Conservation (phyloP, 495 filamentous ascomycete species). For the Amorphotheca resinae region DNA sequence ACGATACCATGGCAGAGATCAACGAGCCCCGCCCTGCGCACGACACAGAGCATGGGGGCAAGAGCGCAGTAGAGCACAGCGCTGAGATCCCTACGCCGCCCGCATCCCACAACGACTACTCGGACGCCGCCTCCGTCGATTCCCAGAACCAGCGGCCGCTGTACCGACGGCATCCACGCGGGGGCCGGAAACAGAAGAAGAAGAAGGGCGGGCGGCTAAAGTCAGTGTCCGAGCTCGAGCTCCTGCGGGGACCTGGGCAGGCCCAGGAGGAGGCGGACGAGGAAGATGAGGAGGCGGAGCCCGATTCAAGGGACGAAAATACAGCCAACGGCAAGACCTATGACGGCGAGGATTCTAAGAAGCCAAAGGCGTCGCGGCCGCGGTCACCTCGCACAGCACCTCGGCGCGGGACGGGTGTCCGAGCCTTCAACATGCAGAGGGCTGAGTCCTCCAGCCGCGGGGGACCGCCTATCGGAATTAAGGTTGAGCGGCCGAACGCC, state of each 20-base stretch:
- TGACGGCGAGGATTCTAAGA: background rate
- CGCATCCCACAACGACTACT: conserved; percentile 2
- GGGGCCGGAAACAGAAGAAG: conserved; percentile 3
- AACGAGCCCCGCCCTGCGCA: no score
- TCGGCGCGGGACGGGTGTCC: conserved; percentile 13
- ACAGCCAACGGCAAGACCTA: background rate
- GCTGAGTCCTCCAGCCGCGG: conserved; percentile 9
- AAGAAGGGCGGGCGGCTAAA: background rate
- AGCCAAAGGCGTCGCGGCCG: background rate
- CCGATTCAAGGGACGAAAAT: background rate
- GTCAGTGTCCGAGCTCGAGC: background rate
- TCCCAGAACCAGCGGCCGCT: background rate
- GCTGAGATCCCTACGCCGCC: no score
- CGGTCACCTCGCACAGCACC: background rate
- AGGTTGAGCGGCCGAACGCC: background rate
- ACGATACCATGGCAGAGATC: no score
- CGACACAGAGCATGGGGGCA: no score
- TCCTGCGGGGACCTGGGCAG: background rate
- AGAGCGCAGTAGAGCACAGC: no score
- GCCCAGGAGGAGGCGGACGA: background rate
- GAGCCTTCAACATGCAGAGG: conserved; percentile 14
- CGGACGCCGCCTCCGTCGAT: background rate
- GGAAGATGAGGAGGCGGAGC: background rate
- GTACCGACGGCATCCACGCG: conserved; percentile 1
- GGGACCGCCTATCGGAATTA: conserved; percentile 4